Percentiles rank a stretch among this genome's conserved stretches.
Conservation (phyloP, 331 rosid genomes). For the Dryas integrifolia region DNA sequence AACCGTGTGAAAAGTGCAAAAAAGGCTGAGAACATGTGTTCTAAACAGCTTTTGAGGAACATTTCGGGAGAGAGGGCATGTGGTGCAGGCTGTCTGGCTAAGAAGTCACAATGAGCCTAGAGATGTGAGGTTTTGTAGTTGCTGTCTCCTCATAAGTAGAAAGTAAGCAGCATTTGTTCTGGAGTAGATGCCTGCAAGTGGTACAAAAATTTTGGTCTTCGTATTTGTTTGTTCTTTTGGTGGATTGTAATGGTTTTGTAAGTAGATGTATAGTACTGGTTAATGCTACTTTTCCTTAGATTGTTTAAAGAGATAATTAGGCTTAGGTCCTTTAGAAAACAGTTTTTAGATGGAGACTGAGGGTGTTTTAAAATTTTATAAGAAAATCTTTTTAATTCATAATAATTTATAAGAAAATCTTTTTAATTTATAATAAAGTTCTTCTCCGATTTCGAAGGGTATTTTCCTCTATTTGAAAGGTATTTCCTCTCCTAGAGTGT, state of each 20-base stretch:
- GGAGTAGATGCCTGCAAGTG: neutral
- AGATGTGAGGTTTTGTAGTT: neutral
- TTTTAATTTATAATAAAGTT: no score
- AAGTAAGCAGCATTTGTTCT: neutral
- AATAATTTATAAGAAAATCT: no score
- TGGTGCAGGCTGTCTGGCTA: slow-evolving; percentile 4
- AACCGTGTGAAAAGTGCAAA: slow-evolving; percentile 62
- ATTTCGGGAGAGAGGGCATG: slow-evolving; percentile 51
- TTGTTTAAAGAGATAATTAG: neutral
- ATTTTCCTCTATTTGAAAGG: no score
- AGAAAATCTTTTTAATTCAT: no score
- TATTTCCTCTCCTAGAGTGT: no score
- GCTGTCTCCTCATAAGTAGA: neutral
- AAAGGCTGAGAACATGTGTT: slow-evolving; percentile 69
- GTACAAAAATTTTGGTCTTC: neutral
- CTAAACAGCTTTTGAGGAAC: slow-evolving; percentile 67
- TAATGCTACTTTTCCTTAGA: neutral
- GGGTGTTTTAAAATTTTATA: no score
- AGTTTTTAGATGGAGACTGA: no score
- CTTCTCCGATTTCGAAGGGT: no score
- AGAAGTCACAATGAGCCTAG: slow-evolving; percentile 29
- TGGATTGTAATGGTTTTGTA: neutral
- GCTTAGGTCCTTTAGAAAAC: no score
- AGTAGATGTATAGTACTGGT: slow-evolving; percentile 3
- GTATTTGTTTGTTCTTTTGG: neutral